phyloP scores from a whole-genome alignment of 495 filamentous ascomycete genomes.

The Aspergillus incahuasiensis region DNA sequence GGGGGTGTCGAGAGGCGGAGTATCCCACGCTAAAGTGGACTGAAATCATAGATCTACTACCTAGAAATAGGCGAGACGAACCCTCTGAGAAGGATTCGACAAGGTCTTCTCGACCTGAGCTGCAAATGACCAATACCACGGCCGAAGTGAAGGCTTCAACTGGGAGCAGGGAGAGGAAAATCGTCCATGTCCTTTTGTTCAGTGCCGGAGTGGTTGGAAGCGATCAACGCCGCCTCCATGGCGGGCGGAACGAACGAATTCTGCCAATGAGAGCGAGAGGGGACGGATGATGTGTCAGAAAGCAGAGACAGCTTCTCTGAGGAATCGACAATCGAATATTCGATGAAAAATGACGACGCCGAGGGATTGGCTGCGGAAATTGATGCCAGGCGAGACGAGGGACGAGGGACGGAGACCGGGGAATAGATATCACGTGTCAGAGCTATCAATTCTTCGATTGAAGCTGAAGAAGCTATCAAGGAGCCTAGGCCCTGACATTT shows the following conservation, averaged over 20 bases:
- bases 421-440: background rate
- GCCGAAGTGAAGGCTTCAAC: background rate
- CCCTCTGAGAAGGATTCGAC: background rate
- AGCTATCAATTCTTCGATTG: background rate
- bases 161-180: background rate
- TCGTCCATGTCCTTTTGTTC: background rate
- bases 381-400: background rate
- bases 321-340: background rate
- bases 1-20: background rate
- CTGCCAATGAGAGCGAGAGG: conserved; percentile 9
- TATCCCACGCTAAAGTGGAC: background rate
- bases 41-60: conserved; percentile 7
- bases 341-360: background rate
- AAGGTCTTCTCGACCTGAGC: background rate
- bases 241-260: background rate
- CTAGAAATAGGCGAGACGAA: background rate
- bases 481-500: background rate
- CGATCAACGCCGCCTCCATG: conserved; percentile 9
- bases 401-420: background rate
- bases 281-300: conserved; percentile 2
- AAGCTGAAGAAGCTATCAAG: background rate
- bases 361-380: background rate
- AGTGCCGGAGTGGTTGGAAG: background rate
- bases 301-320: background rate
- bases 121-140: background rate